phyloP scores from a whole-genome alignment of 306 rosid genomes.

The Castanospermum australe region DNA sequence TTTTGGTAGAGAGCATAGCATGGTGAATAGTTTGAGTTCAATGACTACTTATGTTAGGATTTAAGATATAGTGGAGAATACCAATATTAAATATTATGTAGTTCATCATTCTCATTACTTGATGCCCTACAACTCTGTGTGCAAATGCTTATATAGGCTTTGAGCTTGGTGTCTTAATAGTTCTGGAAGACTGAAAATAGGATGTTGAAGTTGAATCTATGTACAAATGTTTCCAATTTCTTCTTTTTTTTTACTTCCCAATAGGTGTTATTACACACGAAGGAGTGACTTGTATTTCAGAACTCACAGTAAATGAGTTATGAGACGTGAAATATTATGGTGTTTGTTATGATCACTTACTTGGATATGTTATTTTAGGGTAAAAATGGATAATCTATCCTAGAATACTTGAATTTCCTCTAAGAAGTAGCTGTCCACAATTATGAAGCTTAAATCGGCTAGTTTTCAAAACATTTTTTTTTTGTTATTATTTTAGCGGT shows the following conservation, averaged over 20 bases:
- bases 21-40: no score
- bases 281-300: not conserved
- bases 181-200: not conserved
- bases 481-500: not conserved
- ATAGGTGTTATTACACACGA: not conserved
- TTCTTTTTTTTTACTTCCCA: not conserved
- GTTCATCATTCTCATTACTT: not conserved
- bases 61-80: not conserved
- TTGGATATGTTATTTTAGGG: not conserved
- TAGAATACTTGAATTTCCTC: not conserved
- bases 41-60: no score
- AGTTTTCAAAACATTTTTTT: not conserved
- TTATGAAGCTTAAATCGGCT: conserved; percentile 5
- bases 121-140: not conserved
- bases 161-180: not conserved
- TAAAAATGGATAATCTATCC: not conserved
- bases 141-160: not conserved
- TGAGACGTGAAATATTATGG: not conserved
- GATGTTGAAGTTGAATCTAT: not conserved
- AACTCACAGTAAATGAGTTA: not conserved
- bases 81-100: not conserved
- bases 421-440: not conserved
- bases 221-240: not conserved
- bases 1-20: no score
- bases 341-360: not conserved